Evolutionary conservation across 106 monocot species (phyloP).

Genomic region (Gastrodia elata): DNA sequence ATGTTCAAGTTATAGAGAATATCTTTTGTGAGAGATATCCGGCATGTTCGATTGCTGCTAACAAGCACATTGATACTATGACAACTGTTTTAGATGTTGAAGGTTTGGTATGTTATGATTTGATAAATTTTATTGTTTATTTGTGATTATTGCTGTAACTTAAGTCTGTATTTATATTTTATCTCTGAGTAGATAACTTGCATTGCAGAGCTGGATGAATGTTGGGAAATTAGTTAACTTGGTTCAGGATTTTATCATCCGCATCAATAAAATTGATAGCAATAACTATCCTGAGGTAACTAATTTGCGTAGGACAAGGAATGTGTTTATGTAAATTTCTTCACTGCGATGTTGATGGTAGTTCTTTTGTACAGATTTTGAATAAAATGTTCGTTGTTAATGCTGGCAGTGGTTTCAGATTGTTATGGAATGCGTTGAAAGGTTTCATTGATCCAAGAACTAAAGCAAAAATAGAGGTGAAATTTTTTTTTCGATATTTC

Average conservation of each 20-base stretch:
- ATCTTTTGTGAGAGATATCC: constrained; percentile 55
- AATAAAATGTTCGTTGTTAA: constrained; percentile 85
- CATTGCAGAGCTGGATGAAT: constrained; percentile 37
- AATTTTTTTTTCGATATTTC: background rate
- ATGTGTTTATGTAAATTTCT: constrained; percentile 3
- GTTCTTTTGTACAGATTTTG: constrained; percentile 41
- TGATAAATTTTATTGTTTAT: background rate
- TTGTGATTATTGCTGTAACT: background rate
- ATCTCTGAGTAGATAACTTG: background rate
- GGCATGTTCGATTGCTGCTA: constrained; percentile 61
- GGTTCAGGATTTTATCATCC: constrained; percentile 32
- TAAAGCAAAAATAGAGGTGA: constrained; percentile 69
- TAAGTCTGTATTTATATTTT: background rate
- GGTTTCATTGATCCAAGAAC: constrained; percentile 78
- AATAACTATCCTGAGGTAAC: constrained; percentile 47
- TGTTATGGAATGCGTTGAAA: constrained; percentile 78
- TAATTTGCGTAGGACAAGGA: background rate
- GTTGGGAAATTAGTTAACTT: constrained; percentile 47
- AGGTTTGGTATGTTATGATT: constrained; percentile 38
- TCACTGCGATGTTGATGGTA: constrained; percentile 18
- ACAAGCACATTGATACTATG: constrained; percentile 50
- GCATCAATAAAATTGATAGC: constrained; percentile 47
- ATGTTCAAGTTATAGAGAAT: constrained; percentile 76
- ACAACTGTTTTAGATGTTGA: constrained; percentile 74
- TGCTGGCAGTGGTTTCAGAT: constrained; percentile 71